Evolutionary conservation across 768 basidiomycete genomes (phyloP), one percentile per base, ranked within the genome.

Genomic region (Mycena epipterygia): DNA sequence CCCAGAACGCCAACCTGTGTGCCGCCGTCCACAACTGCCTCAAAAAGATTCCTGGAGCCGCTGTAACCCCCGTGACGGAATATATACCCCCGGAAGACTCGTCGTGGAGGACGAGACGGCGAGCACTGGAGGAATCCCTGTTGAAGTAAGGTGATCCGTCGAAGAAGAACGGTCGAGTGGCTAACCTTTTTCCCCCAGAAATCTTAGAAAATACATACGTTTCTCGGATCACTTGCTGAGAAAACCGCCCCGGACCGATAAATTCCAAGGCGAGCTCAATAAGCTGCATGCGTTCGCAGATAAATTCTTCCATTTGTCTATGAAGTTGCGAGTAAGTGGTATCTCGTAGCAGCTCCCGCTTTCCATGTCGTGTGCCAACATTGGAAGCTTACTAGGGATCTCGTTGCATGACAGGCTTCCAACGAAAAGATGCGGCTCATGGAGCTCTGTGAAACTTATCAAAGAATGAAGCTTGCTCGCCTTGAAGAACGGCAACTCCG

Each of bases 361-460:
- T 21, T 53, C 23, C 67, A 17, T 64, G 51, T 59, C 55, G 23
- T 59, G 49, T 65, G 67, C 32, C 60, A 33, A 48, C 23, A 42
- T 32, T 29, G 29, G 44, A 57, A 39, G 30, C 64, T 67, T 29
- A 67, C 64, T 25, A 13, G 37, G 44, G 23, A 25, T 48, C 41
- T 21, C 53, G 53, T 37, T 35, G 61, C 56, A 44, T 63, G 53
- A 19, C 58, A 75, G 75, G 73, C 72, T 39, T 75, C 75, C 23
- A 73, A 71, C 35, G 75, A 75, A 41, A 75, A 72, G 49, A 68
- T 75, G 30, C 67, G 64, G n/a, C 70, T 75, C 23, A 71, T 75
- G 70, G 67, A 75, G 55, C 58, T 75, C 16, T 71, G 73, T 25
- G 75, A 75, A 29, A 64, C 32, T 9, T 74, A 74, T 56, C 42